These are phyloP conservation scores for Verticillium nubilum DNA, from an alignment of 2,329 filamentous ascomycete species.

Conservation along the genomic window DNA sequence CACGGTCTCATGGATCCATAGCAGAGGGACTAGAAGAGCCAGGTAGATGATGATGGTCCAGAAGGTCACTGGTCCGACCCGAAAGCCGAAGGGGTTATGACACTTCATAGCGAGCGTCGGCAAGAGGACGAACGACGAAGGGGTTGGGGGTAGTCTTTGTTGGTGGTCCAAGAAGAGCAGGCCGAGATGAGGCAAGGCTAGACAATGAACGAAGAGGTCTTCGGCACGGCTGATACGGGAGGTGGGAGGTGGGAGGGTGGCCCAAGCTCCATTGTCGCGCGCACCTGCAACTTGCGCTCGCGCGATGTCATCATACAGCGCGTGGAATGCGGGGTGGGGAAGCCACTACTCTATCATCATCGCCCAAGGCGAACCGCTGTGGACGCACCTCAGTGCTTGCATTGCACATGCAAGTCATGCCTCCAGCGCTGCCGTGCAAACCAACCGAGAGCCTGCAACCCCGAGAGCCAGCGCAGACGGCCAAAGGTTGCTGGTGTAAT, in stretches of 20 bases:
- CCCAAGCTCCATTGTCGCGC: neutral
- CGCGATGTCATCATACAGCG: neutral
- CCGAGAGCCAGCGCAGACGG: neutral
- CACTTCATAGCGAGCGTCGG: slow-evolving; percentile 11
- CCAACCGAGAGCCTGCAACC: neutral
- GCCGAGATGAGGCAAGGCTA: neutral
- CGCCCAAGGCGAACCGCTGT: neutral
- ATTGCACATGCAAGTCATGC: neutral
- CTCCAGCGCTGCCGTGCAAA: neutral
- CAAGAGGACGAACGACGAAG: neutral
- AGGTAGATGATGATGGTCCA: slow-evolving; percentile 73
- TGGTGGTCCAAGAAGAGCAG: neutral
- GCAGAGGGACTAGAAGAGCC: slow-evolving; percentile 65
- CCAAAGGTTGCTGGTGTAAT: too few relatives aligned
- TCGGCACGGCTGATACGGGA: neutral
- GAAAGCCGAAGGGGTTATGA: slow-evolving; percentile 66
- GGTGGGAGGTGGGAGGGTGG: neutral
- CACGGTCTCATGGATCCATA: slow-evolving; percentile 71
- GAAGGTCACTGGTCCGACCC: slow-evolving; percentile 74
- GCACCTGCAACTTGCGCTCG: too few relatives aligned
- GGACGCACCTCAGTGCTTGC: neutral
- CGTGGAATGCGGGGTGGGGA: neutral
- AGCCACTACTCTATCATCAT: neutral
- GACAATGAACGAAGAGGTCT: neutral
- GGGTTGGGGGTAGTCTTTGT: neutral